Evolutionary conservation across 768 basidiomycete genomes (phyloP).

Genomic region (Agaricus subrufescens): DNA sequence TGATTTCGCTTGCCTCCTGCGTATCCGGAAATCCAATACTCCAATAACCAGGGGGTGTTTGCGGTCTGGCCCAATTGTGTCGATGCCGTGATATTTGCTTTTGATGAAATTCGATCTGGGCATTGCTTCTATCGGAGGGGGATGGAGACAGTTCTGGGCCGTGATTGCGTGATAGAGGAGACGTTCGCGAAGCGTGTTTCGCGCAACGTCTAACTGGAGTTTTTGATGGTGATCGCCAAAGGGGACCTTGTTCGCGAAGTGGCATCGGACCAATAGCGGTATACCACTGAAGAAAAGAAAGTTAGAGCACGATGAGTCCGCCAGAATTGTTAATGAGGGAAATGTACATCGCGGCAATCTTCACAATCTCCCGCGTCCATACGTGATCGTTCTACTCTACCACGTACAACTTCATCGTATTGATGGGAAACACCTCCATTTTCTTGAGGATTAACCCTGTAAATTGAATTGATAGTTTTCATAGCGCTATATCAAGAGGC

Average conservation of each 20-base stretch:
- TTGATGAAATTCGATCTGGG: conserved; percentile 49
- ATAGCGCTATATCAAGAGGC: conserved; percentile 19
- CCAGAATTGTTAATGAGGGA: not conserved
- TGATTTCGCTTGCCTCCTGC: conserved; percentile 75
- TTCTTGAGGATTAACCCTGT: conserved; percentile 56
- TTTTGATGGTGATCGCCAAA: conserved; percentile 64
- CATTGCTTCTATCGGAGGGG: conserved; percentile 14
- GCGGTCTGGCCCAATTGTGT: conserved; percentile 62
- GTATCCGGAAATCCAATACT: conserved; percentile 87
- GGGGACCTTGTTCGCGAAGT: conserved; percentile 54
- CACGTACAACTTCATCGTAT: conserved; percentile 75
- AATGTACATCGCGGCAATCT: conserved; percentile 68
- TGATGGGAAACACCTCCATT: conserved; percentile 67
- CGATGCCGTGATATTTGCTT: conserved; percentile 70
- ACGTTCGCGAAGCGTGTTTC: conserved; percentile 14
- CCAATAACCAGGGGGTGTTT: conserved; percentile 87
- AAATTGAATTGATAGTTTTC: conserved; percentile 57
- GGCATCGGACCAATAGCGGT: conserved; percentile 72
- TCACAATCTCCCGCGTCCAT: conserved; percentile 81
- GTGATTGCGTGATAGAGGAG: conserved; percentile 5
- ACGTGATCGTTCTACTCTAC: conserved; percentile 53
- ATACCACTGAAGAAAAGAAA: conserved; percentile 59
- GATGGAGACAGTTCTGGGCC: conserved; percentile 10
- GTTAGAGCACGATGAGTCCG: not conserved
- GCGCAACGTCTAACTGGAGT: conserved; percentile 27